Conservation (phyloP, 352 stramenopile genomes). For the Globisporangium iwayamae region DNA sequence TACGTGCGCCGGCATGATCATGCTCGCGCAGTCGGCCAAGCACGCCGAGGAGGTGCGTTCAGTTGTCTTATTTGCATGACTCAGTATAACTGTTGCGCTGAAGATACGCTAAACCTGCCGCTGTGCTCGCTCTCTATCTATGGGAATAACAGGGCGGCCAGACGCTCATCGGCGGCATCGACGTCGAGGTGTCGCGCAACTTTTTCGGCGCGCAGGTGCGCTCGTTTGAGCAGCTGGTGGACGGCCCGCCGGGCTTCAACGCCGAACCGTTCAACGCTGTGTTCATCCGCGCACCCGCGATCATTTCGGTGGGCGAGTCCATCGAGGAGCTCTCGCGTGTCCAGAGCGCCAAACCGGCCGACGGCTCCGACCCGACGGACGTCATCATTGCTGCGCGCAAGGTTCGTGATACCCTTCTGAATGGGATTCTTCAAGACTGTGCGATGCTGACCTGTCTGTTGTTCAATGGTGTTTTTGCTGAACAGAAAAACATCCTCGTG, state of each 20-base stretch:
- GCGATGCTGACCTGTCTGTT: not conserved
- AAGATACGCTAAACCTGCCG: too few relatives aligned
- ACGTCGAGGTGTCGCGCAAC: conserved; percentile 95
- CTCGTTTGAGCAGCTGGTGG: conserved; percentile 66
- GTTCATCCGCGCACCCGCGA: conserved; percentile 96
- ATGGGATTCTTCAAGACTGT: too few relatives aligned
- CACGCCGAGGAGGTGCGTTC: conserved; percentile 75
- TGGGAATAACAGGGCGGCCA: conserved; percentile 71
- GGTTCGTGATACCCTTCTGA: conserved; percentile 17
- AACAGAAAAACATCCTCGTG: conserved; percentile 87
- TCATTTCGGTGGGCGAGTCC: conserved; percentile 87
- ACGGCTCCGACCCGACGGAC: conserved; percentile 73
- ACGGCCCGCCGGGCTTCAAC: conserved; percentile 53
- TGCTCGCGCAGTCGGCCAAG: conserved; percentile 85
- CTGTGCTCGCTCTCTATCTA: too few relatives aligned
- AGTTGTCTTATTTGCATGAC: not conserved
- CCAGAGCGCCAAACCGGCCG: conserved; percentile 56
- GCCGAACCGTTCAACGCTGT: conserved; percentile 88
- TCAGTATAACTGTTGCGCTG: not conserved
- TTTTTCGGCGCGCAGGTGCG: conserved; percentile 96
- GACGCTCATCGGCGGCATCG: conserved; percentile 92
- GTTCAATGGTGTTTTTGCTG: not conserved
- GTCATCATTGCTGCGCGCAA: conserved; percentile 82
- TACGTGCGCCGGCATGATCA: conserved; percentile 97
- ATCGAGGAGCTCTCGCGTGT: conserved; percentile 92